Conservation (phyloP, 2,329 filamentous ascomycete species). For the Hortaea werneckii region DNA sequence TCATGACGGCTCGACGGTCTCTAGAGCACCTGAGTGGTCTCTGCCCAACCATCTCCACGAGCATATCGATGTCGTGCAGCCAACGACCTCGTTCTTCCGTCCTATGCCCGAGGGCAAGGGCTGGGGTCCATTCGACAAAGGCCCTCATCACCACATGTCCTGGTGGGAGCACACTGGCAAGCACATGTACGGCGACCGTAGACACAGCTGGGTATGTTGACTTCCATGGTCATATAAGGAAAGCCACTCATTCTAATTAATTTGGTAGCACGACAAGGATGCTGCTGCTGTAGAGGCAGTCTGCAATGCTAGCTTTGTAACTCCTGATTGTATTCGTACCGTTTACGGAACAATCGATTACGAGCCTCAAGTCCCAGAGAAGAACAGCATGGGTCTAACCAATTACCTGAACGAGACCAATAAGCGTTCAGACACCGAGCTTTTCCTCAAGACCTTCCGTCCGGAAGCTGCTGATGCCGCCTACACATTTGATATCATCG, state of each 20-base stretch:
- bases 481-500: slow-evolving; percentile 46
- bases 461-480: slow-evolving; percentile 38
- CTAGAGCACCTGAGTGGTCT: slow-evolving; percentile 48
- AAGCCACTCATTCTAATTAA: no score
- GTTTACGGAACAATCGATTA: slow-evolving; percentile 48
- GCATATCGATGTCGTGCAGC: slow-evolving; percentile 51
- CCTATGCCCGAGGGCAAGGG: slow-evolving; percentile 8
- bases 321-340: slow-evolving; percentile 43
- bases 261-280: background rate
- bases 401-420: slow-evolving; percentile 40
- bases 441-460: slow-evolving; percentile 47
- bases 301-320: slow-evolving; percentile 44
- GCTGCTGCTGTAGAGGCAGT: slow-evolving; percentile 9
- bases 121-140: background rate
- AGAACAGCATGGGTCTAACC: slow-evolving; percentile 37
- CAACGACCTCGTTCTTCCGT: slow-evolving; percentile 50
- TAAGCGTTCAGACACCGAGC: slow-evolving; percentile 45
- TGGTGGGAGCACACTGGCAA: slow-evolving; percentile 13
- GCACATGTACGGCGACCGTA: slow-evolving; percentile 7
- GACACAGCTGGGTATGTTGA: slow-evolving; percentile 3
- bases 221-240: background rate
- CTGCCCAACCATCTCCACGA: slow-evolving; percentile 47
- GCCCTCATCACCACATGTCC: slow-evolving; percentile 9
- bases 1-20: slow-evolving; percentile 41
- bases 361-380: slow-evolving; percentile 31